These are phyloP conservation scores for Trichoderma reesei DNA, from an alignment of 495 filamentous ascomycete genomes.

Conservation along the genomic window DNA sequence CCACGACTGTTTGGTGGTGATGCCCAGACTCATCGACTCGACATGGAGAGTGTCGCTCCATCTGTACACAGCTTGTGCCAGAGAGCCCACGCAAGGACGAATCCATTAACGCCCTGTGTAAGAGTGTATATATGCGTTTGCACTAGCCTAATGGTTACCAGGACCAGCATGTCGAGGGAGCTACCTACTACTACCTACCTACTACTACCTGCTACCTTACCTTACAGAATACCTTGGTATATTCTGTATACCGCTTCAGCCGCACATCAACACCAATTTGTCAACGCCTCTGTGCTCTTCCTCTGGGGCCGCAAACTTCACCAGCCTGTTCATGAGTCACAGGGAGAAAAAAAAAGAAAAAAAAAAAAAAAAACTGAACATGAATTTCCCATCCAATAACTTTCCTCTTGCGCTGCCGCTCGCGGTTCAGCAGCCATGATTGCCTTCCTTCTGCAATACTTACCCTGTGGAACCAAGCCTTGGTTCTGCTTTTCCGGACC, in stretches of 20 bases:
- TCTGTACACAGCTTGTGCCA: too few relatives aligned
- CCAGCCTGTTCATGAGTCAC: background rate
- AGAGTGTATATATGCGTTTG: too few relatives aligned
- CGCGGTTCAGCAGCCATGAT: slow-evolving; percentile 15
- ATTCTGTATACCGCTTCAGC: background rate
- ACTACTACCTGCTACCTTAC: background rate
- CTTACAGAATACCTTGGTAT: too few relatives aligned
- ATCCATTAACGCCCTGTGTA: too few relatives aligned
- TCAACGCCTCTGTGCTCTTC: slow-evolving; percentile 10
- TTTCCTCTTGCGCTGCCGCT: slow-evolving; percentile 13
- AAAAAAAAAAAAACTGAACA: slow-evolving; percentile 2
- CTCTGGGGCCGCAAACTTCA: background rate
- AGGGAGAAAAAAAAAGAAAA: too few relatives aligned
- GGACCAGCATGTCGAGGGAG: background rate
- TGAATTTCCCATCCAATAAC: slow-evolving; percentile 3
- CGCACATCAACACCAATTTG: slow-evolving; percentile 5
- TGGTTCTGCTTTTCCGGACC: background rate
- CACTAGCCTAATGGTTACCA: too few relatives aligned
- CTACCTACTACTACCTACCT: slow-evolving; percentile 2
- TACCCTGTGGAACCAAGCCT: background rate
- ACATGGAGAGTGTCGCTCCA: too few relatives aligned
- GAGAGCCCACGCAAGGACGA: too few relatives aligned
- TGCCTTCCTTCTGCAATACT: background rate
- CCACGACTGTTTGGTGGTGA: too few relatives aligned
- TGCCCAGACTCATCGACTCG: too few relatives aligned